phyloP scores from a whole-genome alignment of 2,329 filamentous ascomycete species.

The Furcasterigmium furcatum region DNA sequence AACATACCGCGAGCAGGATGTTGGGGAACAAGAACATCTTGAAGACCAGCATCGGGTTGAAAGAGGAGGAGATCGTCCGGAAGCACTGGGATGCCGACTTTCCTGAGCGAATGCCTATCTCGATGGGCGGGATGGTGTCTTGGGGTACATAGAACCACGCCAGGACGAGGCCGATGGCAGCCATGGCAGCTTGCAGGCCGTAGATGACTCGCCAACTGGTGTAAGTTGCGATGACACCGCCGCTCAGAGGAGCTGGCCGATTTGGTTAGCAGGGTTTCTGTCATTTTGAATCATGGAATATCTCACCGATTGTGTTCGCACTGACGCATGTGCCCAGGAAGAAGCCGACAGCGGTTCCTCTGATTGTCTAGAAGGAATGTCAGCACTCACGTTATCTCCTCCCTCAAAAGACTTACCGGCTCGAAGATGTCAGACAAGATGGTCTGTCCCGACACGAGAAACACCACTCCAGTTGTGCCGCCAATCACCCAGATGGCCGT shows the following conservation, averaged over 20 bases:
- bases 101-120: background rate
- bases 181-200: slow-evolving; percentile 61
- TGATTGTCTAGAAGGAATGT: slow-evolving; percentile 3
- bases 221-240: slow-evolving; percentile 75
- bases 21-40: slow-evolving; percentile 1
- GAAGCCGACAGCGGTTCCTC: slow-evolving; percentile 11
- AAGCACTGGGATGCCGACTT: background rate
- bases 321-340: slow-evolving; percentile 13
- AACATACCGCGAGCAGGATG: background rate
- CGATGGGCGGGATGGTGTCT: slow-evolving; percentile 64
- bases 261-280: too few relatives aligned
- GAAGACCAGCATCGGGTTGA: slow-evolving; percentile 2
- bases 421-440: slow-evolving; percentile 14
- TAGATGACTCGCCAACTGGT: slow-evolving; percentile 72
- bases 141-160: slow-evolving; percentile 60
- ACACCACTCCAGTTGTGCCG: slow-evolving; percentile 10
- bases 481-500: slow-evolving; percentile 11
- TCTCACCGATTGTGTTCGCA: slow-evolving; percentile 9
- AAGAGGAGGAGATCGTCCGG: background rate
- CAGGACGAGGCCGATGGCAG: slow-evolving; percentile 58
- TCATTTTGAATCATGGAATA: background rate
- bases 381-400: background rate
- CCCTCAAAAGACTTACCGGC: slow-evolving; percentile 7
- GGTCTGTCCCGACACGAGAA: slow-evolving; percentile 10
- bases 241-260: slow-evolving; percentile 18